phyloP scores from a whole-genome alignment of 2,329 filamentous ascomycete genomes.

The Aureobasidium sp. region DNA sequence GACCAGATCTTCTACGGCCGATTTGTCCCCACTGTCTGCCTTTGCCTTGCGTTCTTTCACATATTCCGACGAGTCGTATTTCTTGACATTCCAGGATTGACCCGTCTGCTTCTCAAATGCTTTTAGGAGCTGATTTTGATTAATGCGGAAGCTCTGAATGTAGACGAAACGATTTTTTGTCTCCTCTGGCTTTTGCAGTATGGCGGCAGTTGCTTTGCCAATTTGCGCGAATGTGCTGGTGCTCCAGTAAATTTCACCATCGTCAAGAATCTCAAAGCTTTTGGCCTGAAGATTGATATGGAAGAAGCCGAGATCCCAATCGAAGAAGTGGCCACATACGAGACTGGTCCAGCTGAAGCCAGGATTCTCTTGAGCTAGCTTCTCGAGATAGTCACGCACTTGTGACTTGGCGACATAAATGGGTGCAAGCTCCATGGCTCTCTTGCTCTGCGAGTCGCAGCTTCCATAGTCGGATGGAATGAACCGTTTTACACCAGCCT shows the following conservation, averaged over 20 bases:
- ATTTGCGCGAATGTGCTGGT: constrained; percentile 46
- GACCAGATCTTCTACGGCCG: constrained; percentile 26
- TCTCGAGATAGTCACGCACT: constrained; percentile 45
- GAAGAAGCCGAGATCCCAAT: constrained; percentile 51
- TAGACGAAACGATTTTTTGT: constrained; percentile 54
- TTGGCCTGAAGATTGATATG: constrained; percentile 45
- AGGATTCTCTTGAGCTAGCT: constrained; percentile 29
- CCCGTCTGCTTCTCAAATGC: constrained; percentile 48
- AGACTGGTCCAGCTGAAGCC: constrained; percentile 54
- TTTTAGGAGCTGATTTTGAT: constrained; percentile 51
- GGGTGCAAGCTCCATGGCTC: constrained; percentile 37
- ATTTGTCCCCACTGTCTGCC: constrained; percentile 30
- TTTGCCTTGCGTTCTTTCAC: constrained; percentile 29
- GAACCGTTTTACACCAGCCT: constrained; percentile 54
- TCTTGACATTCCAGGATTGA: constrained; percentile 44
- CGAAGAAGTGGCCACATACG: constrained; percentile 54
- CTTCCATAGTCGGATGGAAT: constrained; percentile 54
- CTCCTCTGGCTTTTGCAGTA: constrained; percentile 41
- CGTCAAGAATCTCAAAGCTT: constrained; percentile 50
- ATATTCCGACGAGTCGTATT: constrained; percentile 29
- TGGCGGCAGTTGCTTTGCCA: constrained; percentile 44
- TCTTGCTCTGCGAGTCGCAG: constrained; percentile 33
- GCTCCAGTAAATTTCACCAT: constrained; percentile 47
- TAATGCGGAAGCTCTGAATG: constrained; percentile 50
- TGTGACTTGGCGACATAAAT: constrained; percentile 45